These are phyloP conservation scores for Podosphaera xanthii DNA, from an alignment of 2,329 filamentous ascomycete genomes.

Conservation along the genomic window DNA sequence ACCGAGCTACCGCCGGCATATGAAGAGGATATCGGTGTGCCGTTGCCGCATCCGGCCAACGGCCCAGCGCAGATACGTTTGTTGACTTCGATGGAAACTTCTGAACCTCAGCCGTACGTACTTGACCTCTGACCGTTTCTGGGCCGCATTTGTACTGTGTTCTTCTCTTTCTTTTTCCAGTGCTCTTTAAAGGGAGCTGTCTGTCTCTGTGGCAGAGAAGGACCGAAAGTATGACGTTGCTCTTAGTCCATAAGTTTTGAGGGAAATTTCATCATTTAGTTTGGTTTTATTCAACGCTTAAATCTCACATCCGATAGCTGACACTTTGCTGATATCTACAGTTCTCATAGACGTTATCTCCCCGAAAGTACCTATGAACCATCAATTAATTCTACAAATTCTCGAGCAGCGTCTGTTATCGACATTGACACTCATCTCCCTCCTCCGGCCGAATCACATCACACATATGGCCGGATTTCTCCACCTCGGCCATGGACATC, in stretches of 20 bases:
- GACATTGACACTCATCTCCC: constrained; percentile 37
- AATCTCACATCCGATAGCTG: not conserved
- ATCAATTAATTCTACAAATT: constrained; percentile 21
- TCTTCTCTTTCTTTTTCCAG: constrained; percentile 13
- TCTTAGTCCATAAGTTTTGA: constrained; percentile 9
- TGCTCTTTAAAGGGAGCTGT: constrained; percentile 17
- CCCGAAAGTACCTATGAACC: constrained; percentile 25
- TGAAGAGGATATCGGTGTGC: not conserved
- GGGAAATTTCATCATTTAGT: constrained; percentile 17
- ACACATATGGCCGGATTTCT: constrained; percentile 29
- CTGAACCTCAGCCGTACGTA: constrained; percentile 32
- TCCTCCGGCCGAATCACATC: constrained; percentile 40
- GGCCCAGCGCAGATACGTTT: constrained; percentile 28
- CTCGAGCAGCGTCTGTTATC: constrained; percentile 26
- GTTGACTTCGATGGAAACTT: constrained; percentile 38
- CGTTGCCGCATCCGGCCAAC: not conserved
- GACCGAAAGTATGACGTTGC: constrained; percentile 14
- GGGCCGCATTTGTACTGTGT: constrained; percentile 5
- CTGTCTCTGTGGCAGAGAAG: constrained; percentile 9
- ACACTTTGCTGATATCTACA: constrained; percentile 11
- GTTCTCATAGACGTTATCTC: constrained; percentile 10
- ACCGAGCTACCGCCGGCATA: not conserved
- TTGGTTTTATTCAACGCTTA: not conserved
- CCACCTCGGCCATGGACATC: constrained; percentile 37
- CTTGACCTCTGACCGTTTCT: constrained; percentile 15